These are phyloP conservation scores for Aspergillus proliferans DNA, from an alignment of 2,329 filamentous ascomycete genomes.

Conservation along the genomic window DNA sequence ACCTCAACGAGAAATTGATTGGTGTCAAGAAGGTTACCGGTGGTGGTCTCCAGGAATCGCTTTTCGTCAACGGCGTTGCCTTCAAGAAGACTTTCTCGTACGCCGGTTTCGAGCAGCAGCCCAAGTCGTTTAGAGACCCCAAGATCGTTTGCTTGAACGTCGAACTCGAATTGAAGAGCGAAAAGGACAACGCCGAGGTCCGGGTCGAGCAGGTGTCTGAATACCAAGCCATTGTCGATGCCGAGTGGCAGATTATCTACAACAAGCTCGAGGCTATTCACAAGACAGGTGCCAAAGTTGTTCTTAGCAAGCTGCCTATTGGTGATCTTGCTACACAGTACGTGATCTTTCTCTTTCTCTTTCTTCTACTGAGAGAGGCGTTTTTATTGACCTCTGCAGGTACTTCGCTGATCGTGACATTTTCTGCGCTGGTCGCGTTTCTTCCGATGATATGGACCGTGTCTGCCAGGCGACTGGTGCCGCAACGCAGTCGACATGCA, in stretches of 20 bases:
- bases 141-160: conserved; percentile 98
- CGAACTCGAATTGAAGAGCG: conserved; percentile 94
- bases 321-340: conserved; percentile 92
- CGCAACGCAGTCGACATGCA: conserved; percentile 90
- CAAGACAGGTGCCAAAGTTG: conserved; percentile 93
- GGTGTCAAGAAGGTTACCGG: conserved; percentile 98
- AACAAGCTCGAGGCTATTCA: conserved; percentile 95
- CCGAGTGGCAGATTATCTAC: conserved; percentile 99
- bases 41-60: conserved; percentile 88
- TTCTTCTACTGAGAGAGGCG: neutral
- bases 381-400: conserved; percentile 20
- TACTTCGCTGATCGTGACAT: conserved; percentile 97
- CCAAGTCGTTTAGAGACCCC: conserved; percentile 87
- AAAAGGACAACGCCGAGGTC: conserved; percentile 98
- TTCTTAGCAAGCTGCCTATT: conserved; percentile 94
- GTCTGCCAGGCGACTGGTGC: conserved; percentile 92
- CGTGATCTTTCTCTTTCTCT: conserved; percentile 9
- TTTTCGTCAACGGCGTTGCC: conserved; percentile 95
- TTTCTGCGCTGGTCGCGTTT: conserved; percentile 93
- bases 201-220: conserved; percentile 97
- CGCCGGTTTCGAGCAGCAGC: conserved; percentile 98
- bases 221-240: conserved; percentile 98
- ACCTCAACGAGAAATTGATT: conserved; percentile 96
- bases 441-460: conserved; percentile 88
- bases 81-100: conserved; percentile 99